phyloP scores from a whole-genome alignment of 148 eudicot genomes.

The Rhododendron henanense region DNA sequence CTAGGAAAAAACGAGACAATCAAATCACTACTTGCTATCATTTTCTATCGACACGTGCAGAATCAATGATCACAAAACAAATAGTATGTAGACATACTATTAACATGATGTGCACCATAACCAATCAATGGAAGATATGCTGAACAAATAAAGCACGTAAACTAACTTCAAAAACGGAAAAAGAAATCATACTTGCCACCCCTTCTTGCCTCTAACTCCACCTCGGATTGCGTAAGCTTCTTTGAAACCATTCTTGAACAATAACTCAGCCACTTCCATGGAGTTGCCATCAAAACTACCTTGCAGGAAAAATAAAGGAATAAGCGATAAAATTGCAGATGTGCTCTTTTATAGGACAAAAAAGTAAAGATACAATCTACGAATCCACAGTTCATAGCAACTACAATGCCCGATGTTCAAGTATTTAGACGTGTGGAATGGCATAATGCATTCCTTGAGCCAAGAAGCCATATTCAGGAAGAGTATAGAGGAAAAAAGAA shows the following conservation, averaged over 20 bases:
- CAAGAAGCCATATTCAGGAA: not conserved
- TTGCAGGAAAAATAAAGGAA: conserved; percentile 42
- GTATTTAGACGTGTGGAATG: not conserved
- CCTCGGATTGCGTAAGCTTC: conserved; percentile 90
- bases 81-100: not conserved
- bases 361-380: not conserved
- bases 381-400: not conserved
- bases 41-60: not conserved
- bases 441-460: not conserved
- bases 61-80: not conserved
- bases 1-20: not conserved
- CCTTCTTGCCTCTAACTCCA: conserved; percentile 81
- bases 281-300: conserved; percentile 99
- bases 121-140: not conserved
- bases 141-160: not conserved
- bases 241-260: conserved; percentile 80
- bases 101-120: not conserved
- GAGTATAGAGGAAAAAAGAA: not conserved
- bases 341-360: not conserved
- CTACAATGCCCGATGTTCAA: not conserved
- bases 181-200: conserved; percentile 67
- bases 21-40: not conserved
- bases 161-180: not conserved
- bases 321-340: not conserved
- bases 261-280: conserved; percentile 76